Evolutionary conservation across 495 filamentous ascomycete species (phyloP).

Genomic region (Aspergillus carlsbadensis): DNA sequence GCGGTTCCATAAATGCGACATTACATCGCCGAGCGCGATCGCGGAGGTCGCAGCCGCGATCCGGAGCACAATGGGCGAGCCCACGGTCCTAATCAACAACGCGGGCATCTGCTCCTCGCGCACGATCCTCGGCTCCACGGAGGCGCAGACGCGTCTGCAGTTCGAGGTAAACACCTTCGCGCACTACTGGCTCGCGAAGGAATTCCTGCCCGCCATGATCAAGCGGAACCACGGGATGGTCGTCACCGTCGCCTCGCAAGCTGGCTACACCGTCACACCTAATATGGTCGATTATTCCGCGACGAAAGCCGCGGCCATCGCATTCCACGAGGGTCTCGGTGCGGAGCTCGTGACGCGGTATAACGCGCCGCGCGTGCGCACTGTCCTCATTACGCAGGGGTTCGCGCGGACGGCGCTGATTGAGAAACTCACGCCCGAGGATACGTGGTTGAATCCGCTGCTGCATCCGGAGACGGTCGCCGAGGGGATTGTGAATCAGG

Average conservation of each 20-base stretch:
- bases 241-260: constrained; percentile 67
- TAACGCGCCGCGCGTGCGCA: constrained; percentile 62
- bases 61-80: constrained; percentile 56
- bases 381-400: constrained; percentile 63
- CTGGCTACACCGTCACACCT: constrained; percentile 58
- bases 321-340: constrained; percentile 69
- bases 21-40: constrained; percentile 53
- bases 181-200: constrained; percentile 62
- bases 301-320: constrained; percentile 63
- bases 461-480: constrained; percentile 64
- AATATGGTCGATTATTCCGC: constrained; percentile 69
- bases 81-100: constrained; percentile 75
- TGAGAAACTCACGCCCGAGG: constrained; percentile 52
- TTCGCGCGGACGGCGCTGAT: constrained; percentile 64
- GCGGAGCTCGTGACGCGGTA: constrained; percentile 61
- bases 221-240: constrained; percentile 68
- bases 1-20: constrained; percentile 63
- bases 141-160: constrained; percentile 57
- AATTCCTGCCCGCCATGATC: constrained; percentile 69
- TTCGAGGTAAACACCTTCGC: constrained; percentile 72
- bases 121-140: constrained; percentile 56
- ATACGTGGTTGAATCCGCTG: constrained; percentile 54
- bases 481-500: constrained; percentile 58
- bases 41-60: constrained; percentile 46
- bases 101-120: constrained; percentile 64